A percentile compares a stretch with the other conserved stretches of the same genome.
Conservation (phyloP, 352 stramenopile species). For the Thalassiosira sp. region DNA sequence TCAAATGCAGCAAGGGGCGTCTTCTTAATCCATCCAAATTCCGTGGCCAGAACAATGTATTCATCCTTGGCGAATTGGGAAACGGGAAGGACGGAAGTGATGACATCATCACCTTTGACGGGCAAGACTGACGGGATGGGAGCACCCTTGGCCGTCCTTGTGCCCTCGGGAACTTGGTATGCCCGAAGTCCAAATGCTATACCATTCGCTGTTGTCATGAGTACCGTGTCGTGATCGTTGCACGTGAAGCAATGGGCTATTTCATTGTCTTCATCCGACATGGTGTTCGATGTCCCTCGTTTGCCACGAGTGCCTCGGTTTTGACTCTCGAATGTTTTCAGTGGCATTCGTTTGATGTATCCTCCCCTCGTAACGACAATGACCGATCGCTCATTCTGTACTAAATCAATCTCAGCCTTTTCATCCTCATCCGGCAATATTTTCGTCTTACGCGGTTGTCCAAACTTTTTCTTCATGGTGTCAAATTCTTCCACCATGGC, state of each 20-base stretch:
- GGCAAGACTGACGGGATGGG: slow-evolving; percentile 82
- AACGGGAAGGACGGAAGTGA: slow-evolving; percentile 84
- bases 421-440: slow-evolving; percentile 81
- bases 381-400: slow-evolving; percentile 84
- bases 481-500: slow-evolving; percentile 83
- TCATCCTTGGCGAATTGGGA: slow-evolving; percentile 78
- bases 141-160: slow-evolving; percentile 82
- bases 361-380: slow-evolving; percentile 85
- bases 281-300: slow-evolving; percentile 73
- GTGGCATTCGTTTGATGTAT: slow-evolving; percentile 88
- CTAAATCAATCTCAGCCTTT: slow-evolving; percentile 83
- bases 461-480: slow-evolving; percentile 81
- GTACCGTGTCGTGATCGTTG: slow-evolving; percentile 86
- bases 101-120: slow-evolving; percentile 69
- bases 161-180: slow-evolving; percentile 83
- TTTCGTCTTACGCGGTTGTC: slow-evolving; percentile 71
- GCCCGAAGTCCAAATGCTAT: slow-evolving; percentile 84
- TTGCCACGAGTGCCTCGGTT: slow-evolving; percentile 83
- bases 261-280: slow-evolving; percentile 73
- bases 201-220: slow-evolving; percentile 86
- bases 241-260: slow-evolving; percentile 84
- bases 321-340: slow-evolving; percentile 85
- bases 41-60: slow-evolving; percentile 85
- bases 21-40: slow-evolving; percentile 86
- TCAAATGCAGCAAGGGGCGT: slow-evolving; percentile 84